phyloP scores from a whole-genome alignment of 768 basidiomycete genomes.

The Cystofilobasidium capitatum region DNA sequence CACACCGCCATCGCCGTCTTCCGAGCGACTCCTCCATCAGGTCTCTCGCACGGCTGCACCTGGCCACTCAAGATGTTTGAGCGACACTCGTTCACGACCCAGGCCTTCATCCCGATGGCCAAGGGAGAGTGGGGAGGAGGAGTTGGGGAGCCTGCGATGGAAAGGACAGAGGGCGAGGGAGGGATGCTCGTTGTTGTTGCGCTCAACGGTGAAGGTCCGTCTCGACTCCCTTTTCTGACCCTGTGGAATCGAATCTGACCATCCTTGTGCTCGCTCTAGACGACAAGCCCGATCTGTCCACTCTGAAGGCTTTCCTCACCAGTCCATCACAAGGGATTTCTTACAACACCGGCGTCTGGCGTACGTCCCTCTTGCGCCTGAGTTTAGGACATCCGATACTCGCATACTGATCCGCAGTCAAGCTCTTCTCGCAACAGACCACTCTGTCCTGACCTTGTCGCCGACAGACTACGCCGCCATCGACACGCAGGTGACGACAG shows the following conservation, averaged over 20 bases:
- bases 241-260: no score
- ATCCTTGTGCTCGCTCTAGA: no score
- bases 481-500: not conserved
- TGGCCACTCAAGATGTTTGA: constrained; percentile 14
- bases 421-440: not conserved
- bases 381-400: no score
- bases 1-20: constrained; percentile 10
- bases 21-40: constrained; percentile 10
- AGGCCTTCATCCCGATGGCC: constrained; percentile 10
- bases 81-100: constrained; percentile 9
- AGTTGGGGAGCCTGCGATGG: not conserved
- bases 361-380: not conserved
- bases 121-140: constrained; percentile 14
- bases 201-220: constrained; percentile 11
- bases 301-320: not conserved
- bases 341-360: not conserved
- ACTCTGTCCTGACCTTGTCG: not conserved
- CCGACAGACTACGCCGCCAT: constrained; percentile 1
- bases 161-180: constrained; percentile 1
- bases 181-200: constrained; percentile 17
- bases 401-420: no score
- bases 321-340: constrained; percentile 1
- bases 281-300: no score
- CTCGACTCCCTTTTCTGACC: no score
- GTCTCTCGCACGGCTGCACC: not conserved